phyloP scores from a whole-genome alignment of 495 filamentous ascomycete genomes.

The Xylaria telfairii region DNA sequence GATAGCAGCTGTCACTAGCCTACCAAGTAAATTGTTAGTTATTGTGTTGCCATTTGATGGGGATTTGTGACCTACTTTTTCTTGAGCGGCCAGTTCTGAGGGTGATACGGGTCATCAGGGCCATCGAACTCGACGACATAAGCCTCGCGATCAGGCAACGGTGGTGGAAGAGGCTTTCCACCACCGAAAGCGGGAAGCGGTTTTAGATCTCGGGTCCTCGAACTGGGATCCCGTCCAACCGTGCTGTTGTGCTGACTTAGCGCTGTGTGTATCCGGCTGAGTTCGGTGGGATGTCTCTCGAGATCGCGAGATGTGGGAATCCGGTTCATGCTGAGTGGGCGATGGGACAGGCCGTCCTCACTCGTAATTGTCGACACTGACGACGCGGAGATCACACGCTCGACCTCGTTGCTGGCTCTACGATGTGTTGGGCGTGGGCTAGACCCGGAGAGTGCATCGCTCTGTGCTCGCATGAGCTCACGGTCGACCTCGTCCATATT shows the following conservation, averaged over 20 bases:
- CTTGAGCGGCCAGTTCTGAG: slow-evolving; percentile 79
- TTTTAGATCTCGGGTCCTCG: slow-evolving; percentile 55
- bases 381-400: slow-evolving; percentile 54
- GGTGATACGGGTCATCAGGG: slow-evolving; percentile 77
- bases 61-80: slow-evolving; percentile 66
- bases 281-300: slow-evolving; percentile 74
- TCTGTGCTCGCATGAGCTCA: slow-evolving; percentile 57
- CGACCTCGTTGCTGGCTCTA: slow-evolving; percentile 52
- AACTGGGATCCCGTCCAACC: slow-evolving; percentile 63
- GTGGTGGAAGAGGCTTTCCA: slow-evolving; percentile 80
- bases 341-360: slow-evolving; percentile 22
- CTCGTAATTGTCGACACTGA: slow-evolving; percentile 53
- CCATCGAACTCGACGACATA: slow-evolving; percentile 91
- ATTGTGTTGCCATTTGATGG: neutral
- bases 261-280: slow-evolving; percentile 78
- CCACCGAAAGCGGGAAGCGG: slow-evolving; percentile 68
- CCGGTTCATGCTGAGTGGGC: slow-evolving; percentile 56
- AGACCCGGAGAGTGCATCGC: slow-evolving; percentile 38
- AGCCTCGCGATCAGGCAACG: slow-evolving; percentile 72
- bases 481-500: slow-evolving; percentile 57
- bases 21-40: slow-evolving; percentile 31
- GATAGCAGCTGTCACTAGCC: slow-evolving; percentile 69
- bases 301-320: slow-evolving; percentile 69
- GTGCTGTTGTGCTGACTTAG: slow-evolving; percentile 77
- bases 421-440: slow-evolving; percentile 36